These are phyloP conservation scores for Emmonsia crescens DNA, from an alignment of 2,329 filamentous ascomycete genomes.

Conservation along the genomic window DNA sequence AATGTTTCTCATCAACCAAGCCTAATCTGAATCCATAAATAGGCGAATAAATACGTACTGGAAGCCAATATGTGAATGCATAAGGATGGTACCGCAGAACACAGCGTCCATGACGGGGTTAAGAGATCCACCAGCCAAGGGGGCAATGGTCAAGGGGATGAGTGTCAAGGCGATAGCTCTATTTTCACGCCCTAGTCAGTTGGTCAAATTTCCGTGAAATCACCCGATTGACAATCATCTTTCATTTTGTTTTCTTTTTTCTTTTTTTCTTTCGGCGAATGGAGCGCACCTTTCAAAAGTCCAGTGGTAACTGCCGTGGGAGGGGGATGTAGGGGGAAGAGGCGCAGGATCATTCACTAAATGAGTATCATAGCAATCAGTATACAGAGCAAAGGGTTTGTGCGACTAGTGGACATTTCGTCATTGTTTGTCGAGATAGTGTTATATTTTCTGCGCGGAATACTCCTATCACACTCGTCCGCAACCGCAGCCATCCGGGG, in stretches of 20 bases:
- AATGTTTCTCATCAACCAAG: neutral
- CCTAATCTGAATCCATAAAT: neutral
- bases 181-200: conserved; percentile 2
- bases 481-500: neutral
- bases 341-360: conserved; percentile 80
- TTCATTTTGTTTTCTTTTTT: neutral
- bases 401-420: neutral
- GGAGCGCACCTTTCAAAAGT: conserved; percentile 63
- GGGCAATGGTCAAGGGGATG: conserved; percentile 75
- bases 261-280: neutral
- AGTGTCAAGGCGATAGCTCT: conserved; percentile 70
- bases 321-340: conserved; percentile 59
- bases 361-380: neutral
- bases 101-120: conserved; percentile 82
- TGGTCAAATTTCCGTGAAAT: neutral
- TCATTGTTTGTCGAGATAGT: neutral
- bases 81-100: conserved; percentile 68
- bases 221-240: neutral
- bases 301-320: conserved; percentile 97
- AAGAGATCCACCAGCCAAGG: conserved; percentile 82
- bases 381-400: neutral
- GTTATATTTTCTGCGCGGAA: neutral
- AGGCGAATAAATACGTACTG: conserved; percentile 43
- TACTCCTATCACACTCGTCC: neutral
- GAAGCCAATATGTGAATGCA: conserved; percentile 95